phyloP scores from a whole-genome alignment of 2,329 filamentous ascomycete genomes.

The Lasiodiplodia sp. region DNA sequence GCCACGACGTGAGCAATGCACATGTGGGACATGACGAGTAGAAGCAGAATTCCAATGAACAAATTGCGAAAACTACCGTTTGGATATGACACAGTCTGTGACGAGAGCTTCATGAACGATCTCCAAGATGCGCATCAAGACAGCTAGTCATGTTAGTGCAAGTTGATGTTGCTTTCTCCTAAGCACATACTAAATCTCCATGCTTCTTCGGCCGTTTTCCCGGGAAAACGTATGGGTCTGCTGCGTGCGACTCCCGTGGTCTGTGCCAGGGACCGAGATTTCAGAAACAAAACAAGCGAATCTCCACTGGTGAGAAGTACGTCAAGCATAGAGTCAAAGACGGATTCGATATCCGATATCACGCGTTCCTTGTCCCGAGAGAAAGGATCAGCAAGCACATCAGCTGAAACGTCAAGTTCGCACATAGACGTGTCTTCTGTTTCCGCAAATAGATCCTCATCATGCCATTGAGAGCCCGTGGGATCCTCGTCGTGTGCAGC shows the following conservation, averaged over 20 bases:
- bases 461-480: conserved; percentile 34
- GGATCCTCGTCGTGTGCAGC: conserved; percentile 6
- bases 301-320: conserved; percentile 58
- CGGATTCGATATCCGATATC: conserved; percentile 62
- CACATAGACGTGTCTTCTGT: conserved; percentile 24
- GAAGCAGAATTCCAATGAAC: neutral
- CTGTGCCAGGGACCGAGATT: conserved; percentile 22
- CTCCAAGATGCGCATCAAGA: conserved; percentile 63
- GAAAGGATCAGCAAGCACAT: neutral
- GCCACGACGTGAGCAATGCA: neutral
- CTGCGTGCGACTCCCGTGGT: conserved; percentile 31
- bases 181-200: conserved; percentile 61
- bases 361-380: conserved; percentile 43
- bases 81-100: conserved; percentile 59
- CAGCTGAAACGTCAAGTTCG: neutral
- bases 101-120: conserved; percentile 62
- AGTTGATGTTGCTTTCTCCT: neutral
- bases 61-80: conserved; percentile 53
- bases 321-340: conserved; percentile 61
- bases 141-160: conserved; percentile 50
- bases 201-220: conserved; percentile 61
- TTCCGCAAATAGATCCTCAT: neutral
- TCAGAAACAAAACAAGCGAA: conserved; percentile 58
- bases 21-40: neutral
- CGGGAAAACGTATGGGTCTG: conserved; percentile 59